A percentile compares a stretch with the other conserved stretches of the same genome.
Conservation (phyloP, 805 yeast species). For the Candida morakotiae region DNA sequence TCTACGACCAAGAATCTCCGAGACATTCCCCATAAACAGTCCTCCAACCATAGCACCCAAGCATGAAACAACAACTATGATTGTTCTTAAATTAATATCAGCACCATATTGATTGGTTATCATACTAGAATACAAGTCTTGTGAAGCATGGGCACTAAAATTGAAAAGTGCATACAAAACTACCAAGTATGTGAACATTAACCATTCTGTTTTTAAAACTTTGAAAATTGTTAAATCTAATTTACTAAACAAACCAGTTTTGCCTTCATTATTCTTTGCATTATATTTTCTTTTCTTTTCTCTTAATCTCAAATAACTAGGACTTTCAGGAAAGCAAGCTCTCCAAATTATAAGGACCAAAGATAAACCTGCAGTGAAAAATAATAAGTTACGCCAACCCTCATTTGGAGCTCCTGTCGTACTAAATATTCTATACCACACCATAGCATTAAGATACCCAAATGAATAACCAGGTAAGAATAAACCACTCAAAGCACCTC, state of each 20-base stretch:
- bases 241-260: constrained; percentile 15
- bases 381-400: constrained; percentile 62
- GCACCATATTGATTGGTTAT: constrained; percentile 31
- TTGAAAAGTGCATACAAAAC: constrained; percentile 42
- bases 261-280: constrained; percentile 17
- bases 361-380: constrained; percentile 61
- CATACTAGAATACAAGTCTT: constrained; percentile 39
- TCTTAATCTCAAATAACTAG: constrained; percentile 33
- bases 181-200: constrained; percentile 52
- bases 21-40: constrained; percentile 41
- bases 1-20: constrained; percentile 36
- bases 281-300: constrained; percentile 8
- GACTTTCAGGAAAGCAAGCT: constrained; percentile 39
- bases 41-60: constrained; percentile 41
- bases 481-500: constrained; percentile 58
- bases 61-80: constrained; percentile 38
- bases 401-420: constrained; percentile 40
- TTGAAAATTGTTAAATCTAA: constrained; percentile 7
- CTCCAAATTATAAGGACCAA: constrained; percentile 33
- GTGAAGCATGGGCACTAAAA: constrained; percentile 40
- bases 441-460: constrained; percentile 62
- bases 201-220: constrained; percentile 50
- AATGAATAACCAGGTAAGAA: constrained; percentile 80
- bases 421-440: constrained; percentile 61
- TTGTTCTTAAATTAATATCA: constrained; percentile 29